Conservation (phyloP, 805 yeast genomes). For the Ogataea methanolica region DNA sequence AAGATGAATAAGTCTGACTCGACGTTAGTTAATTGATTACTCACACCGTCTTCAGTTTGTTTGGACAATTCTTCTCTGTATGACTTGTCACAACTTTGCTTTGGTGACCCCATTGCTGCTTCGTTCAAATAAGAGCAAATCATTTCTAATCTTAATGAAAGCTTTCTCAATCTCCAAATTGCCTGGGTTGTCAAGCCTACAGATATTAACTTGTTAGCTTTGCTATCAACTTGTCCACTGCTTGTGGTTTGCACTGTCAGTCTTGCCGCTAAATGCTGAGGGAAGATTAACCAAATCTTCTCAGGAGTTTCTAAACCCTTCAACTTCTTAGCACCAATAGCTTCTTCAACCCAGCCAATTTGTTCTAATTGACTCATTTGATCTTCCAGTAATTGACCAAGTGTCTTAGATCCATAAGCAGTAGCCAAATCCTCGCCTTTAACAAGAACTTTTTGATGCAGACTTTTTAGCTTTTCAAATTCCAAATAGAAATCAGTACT, state of each 20-base stretch:
- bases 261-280: conserved; percentile 58
- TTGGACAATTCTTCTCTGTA: conserved; percentile 10
- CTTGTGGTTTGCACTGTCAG: conserved; percentile 35
- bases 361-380: conserved; percentile 63
- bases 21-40: conserved; percentile 9
- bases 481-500: conserved; percentile 79
- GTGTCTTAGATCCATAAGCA: conserved; percentile 39
- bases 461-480: conserved; percentile 50
- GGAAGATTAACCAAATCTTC: conserved; percentile 72
- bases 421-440: conserved; percentile 28
- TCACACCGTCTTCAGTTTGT: conserved; percentile 15
- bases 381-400: conserved; percentile 44
- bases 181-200: conserved; percentile 28
- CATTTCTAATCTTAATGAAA: conserved; percentile 55
- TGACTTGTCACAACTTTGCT: neutral
- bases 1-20: conserved; percentile 46
- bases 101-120: conserved; percentile 19
- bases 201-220: conserved; percentile 20
- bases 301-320: conserved; percentile 96
- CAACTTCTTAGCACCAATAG: conserved; percentile 80
- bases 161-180: conserved; percentile 40
- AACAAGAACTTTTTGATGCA: conserved; percentile 38
- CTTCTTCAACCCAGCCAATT: conserved; percentile 63
- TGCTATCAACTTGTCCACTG: conserved; percentile 30
- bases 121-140: conserved; percentile 44